A percentile compares a stretch with the other conserved stretches of the same genome.
phyloP scores from a whole-genome alignment of 164 flowering plant genomes.

The Berberis vulgaris region DNA sequence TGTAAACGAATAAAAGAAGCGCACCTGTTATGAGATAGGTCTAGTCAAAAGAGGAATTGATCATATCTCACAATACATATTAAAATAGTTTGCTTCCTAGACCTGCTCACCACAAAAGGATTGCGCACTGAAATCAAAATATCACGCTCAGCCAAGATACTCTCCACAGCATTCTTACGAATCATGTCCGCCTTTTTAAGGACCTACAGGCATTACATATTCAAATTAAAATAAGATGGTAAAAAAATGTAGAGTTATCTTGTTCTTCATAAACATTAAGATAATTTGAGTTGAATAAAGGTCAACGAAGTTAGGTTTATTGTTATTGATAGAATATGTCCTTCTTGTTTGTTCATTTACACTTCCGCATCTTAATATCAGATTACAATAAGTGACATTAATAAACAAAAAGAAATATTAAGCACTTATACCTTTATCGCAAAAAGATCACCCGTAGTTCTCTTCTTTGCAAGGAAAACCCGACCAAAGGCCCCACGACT shows the following conservation, averaged over 20 bases:
- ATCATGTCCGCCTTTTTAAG: conserved; percentile 98
- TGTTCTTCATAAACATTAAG: neutral
- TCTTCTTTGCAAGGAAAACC: conserved; percentile 92
- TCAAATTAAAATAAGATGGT: neutral
- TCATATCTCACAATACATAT: neutral
- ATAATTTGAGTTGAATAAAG: neutral
- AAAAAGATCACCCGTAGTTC: conserved; percentile 97
- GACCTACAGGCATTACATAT: conserved; percentile 42
- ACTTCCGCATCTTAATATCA: neutral
- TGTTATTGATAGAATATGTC: too few species aligned
- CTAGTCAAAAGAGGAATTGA: conserved; percentile 17
- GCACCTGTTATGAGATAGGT: conserved; percentile 51
- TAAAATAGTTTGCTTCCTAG: conserved; percentile 12
- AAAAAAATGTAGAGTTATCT: neutral
- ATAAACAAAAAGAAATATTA: neutral
- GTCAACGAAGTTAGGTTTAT: too few species aligned
- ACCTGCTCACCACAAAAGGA: conserved; percentile 95
- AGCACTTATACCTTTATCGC: conserved; percentile 77
- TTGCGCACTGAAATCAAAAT: conserved; percentile 94
- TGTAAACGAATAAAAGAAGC: conserved; percentile 98
- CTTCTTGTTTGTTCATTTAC: neutral
- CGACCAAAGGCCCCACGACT: conserved; percentile 99
- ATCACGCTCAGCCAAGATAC: conserved; percentile 97
- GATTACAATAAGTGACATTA: neutral
- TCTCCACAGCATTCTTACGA: conserved; percentile 98